Base-by-base conservation (phyloP, 345 rosid species). In the Rubroshorea leprosula region DNA sequence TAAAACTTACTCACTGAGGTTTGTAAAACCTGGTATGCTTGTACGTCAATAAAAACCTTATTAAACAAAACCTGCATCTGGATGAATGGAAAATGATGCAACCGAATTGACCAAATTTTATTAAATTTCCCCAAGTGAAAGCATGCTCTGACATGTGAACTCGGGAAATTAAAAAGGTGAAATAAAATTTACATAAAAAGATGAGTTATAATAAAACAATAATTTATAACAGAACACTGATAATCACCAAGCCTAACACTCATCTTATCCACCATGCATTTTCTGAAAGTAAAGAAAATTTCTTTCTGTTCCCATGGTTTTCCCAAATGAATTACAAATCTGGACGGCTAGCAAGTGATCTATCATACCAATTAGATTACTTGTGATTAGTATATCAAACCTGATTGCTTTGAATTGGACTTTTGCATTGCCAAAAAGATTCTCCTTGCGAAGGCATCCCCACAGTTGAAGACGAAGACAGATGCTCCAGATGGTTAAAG, bases 401-500 rank as follows among this genome's bases (percentile, higher is more conserved):
- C 88, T 76, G 80, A 64, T 67, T 73, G 62, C 63, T 70, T 52
- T 58, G 75, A 63, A 45, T 59, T 44, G 31, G 31, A 27, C 31
- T 27, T 8, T 27, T 27, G 8, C 4, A 3, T 27, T 35, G 41
- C 41, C 11, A 4, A 8, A 35, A 35, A 2, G 41, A 35, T 4
- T 35, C 41, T 35, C 5, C 41, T 35, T 35, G 41, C 3, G 11
- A 35, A 35, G 31, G 31, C 4, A 27, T 27, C 31, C 31, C 8
- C 5, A 13, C 41, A 35, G 41, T 35, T 3, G 82, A 75, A 58
- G 84, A 62, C 0, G 78, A 75, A 0, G 85, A 77, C 57, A 72
- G 48, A 31, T 73, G 68, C 60, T 75, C 89, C 21, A 70, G 55
- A 31, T 76, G 73, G 60, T 83, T 68, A 55, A 72, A 70, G 44